Evolutionary conservation across 2,329 filamentous ascomycete genomes (phyloP), one percentile per base, ranked within the genome.

Genomic region (Botrytis tulipae): DNA sequence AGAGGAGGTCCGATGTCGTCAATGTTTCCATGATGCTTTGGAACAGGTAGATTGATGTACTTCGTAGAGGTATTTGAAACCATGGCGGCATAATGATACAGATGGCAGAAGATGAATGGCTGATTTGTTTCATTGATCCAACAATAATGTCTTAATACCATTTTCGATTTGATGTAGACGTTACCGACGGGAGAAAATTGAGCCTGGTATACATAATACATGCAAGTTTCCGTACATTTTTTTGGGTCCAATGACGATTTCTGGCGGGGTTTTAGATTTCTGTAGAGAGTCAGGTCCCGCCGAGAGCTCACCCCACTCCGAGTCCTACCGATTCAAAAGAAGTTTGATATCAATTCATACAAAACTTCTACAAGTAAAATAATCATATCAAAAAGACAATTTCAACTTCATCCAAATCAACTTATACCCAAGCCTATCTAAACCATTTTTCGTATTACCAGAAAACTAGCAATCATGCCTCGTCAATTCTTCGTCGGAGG

Each of bases 401-500:
- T 37, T 66, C 29, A 18, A n/a, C 67, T 25, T 42, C 59, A n/a
- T 66, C 20, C 35, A 46, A 60, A n/a, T 60, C 40, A 69, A 35
- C 29, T 46, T 42, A 69, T 29, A 25, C 22, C 25, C n/a, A 69
- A 59, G 25, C 8, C 4, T 6, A 10, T 48, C 12, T 18, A 48
- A 51, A 72, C 32, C 54, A 73, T 68, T 72, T 44, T 57, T n/a
- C 70, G 44, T 32, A 72, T 62, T 18, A 62, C 71, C 25, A 69
- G 51, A 69, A 73, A 69, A 74, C 75, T 74, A 73, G 76, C 75
- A 79, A 82, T 76, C 80, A 97, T 97, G 94, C 89, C 91, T 89
- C 94, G 94, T 88, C 92, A 94, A 88, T 97, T 97, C 89, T 97
- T 97, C 84, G 93, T 97, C 84, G 95, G 95, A 85, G 95, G 95